Percentiles rank a stretch among this genome's conserved stretches.
phyloP scores from a whole-genome alignment of 2,329 filamentous ascomycete species.

The Cytospora chrysosperma region DNA sequence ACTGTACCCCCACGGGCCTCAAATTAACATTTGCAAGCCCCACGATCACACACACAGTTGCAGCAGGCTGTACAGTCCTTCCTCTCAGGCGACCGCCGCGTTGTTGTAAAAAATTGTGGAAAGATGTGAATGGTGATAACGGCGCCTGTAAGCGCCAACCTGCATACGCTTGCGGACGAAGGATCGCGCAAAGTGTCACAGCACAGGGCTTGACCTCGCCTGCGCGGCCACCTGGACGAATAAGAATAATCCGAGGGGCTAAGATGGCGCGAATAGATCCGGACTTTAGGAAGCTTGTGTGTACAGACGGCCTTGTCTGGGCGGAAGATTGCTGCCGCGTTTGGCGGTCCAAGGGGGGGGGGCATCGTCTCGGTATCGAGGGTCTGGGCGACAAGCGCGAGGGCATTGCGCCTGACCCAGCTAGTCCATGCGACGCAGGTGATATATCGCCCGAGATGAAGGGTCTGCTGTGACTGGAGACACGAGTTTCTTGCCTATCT shows the following conservation, averaged over 20 bases:
- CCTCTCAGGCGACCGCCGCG: neutral
- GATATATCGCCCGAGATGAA: neutral
- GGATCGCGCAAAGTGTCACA: neutral
- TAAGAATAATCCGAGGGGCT: neutral
- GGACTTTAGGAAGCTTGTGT: neutral
- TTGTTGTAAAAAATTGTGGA: neutral
- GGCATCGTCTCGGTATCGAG: too few species aligned
- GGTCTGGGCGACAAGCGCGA: neutral
- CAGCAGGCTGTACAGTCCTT: neutral
- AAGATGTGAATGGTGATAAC: neutral
- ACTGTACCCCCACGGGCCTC: neutral
- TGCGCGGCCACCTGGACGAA: neutral
- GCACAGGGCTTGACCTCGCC: neutral
- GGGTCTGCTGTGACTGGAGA: neutral
- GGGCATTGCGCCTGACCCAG: neutral
- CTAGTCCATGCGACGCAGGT: neutral
- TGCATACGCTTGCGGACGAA: neutral
- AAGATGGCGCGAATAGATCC: neutral
- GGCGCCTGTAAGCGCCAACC: neutral
- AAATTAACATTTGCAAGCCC: neutral
- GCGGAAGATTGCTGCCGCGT: neutral
- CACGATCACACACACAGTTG: neutral
- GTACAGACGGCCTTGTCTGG: neutral
- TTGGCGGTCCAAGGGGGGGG: slow-evolving; percentile 3
- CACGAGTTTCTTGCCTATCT: neutral